These are phyloP conservation scores for Trichophyton mentagrophytes DNA, from an alignment of 2,329 filamentous ascomycete species.

Conservation along the genomic window DNA sequence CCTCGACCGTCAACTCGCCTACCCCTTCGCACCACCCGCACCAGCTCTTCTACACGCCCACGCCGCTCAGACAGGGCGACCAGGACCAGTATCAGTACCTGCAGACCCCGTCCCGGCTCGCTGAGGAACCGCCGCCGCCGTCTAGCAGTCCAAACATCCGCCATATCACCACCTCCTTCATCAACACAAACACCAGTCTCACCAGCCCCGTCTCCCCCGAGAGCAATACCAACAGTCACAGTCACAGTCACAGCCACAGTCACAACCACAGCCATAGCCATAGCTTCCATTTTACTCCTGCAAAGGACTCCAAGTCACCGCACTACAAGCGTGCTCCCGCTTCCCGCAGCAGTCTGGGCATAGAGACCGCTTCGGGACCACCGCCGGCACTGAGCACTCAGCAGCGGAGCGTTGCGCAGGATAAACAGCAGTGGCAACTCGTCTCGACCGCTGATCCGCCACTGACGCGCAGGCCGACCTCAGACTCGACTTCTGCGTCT, in stretches of 20 bases:
- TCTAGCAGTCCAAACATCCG: slow-evolving; percentile 16
- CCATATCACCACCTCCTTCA: slow-evolving; percentile 8
- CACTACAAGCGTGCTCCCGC: slow-evolving; percentile 31
- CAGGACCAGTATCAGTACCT: not conserved
- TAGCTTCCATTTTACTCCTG: slow-evolving; percentile 6
- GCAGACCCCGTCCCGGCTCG: not conserved
- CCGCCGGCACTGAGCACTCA: slow-evolving; percentile 41
- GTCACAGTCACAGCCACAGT: not conserved
- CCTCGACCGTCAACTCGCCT: slow-evolving; percentile 11
- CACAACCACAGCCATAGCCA: too few relatives aligned
- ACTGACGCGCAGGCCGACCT: slow-evolving; percentile 15
- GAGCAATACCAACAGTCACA: not conserved
- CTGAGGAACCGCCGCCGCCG: slow-evolving; percentile 5
- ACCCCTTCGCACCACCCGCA: slow-evolving; percentile 12
- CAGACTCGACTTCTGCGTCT: slow-evolving; percentile 11
- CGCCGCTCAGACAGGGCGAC: slow-evolving; percentile 11
- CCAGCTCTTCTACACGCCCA: not conserved
- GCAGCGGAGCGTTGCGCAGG: slow-evolving; percentile 22
- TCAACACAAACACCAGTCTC: slow-evolving; percentile 5
- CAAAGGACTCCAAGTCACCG: slow-evolving; percentile 10
- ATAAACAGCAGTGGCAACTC: slow-evolving; percentile 19
- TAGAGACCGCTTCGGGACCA: slow-evolving; percentile 39
- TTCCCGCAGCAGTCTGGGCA: slow-evolving; percentile 38
- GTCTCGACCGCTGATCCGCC: slow-evolving; percentile 17
- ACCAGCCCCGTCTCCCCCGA: not conserved